A percentile compares a stretch with the other conserved stretches of the same genome.
Conservation (phyloP, 768 basidiomycete species). For the Antrodiella citrinella region DNA sequence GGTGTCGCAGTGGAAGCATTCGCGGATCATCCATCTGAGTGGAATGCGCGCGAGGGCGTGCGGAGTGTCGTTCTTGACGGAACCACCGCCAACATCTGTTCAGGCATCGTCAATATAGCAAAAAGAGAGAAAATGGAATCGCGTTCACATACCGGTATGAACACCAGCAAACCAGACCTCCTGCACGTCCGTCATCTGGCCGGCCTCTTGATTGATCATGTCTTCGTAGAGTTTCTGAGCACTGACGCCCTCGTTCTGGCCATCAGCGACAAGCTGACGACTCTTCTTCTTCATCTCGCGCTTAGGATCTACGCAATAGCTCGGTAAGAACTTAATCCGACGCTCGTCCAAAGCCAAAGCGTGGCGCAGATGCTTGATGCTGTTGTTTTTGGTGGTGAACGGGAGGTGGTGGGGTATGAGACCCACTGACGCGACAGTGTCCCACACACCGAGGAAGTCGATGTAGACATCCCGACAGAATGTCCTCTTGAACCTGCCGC, state of each 20-base stretch:
- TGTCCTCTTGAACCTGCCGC: slow-evolving; percentile 32
- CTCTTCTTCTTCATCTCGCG: slow-evolving; percentile 15
- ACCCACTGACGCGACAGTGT: slow-evolving; percentile 61
- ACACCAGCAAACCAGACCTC: slow-evolving; percentile 63
- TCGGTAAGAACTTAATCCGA: slow-evolving; percentile 40
- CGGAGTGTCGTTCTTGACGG: slow-evolving; percentile 15
- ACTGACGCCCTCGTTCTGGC: neutral
- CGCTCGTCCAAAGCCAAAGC: slow-evolving; percentile 59
- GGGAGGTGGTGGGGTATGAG: slow-evolving; percentile 43
- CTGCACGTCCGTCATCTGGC: slow-evolving; percentile 33
- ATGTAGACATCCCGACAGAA: slow-evolving; percentile 37
- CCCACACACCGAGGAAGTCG: slow-evolving; percentile 51
- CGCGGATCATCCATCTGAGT: slow-evolving; percentile 30
- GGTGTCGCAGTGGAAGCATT: slow-evolving; percentile 18
- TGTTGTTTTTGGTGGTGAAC: slow-evolving; percentile 44
- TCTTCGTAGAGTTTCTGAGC: slow-evolving; percentile 16
- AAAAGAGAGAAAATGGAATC: neutral
- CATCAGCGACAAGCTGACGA: too few relatives aligned
- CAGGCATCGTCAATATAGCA: too few relatives aligned
- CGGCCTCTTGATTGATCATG: slow-evolving; percentile 14
- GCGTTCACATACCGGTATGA: slow-evolving; percentile 27
- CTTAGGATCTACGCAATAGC: slow-evolving; percentile 16
- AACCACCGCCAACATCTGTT: slow-evolving; percentile 26
- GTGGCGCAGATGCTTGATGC: slow-evolving; percentile 54
- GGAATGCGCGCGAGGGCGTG: slow-evolving; percentile 23